phyloP scores from a whole-genome alignment of 2,329 filamentous ascomycete species.

The Exophiala spinifera region DNA sequence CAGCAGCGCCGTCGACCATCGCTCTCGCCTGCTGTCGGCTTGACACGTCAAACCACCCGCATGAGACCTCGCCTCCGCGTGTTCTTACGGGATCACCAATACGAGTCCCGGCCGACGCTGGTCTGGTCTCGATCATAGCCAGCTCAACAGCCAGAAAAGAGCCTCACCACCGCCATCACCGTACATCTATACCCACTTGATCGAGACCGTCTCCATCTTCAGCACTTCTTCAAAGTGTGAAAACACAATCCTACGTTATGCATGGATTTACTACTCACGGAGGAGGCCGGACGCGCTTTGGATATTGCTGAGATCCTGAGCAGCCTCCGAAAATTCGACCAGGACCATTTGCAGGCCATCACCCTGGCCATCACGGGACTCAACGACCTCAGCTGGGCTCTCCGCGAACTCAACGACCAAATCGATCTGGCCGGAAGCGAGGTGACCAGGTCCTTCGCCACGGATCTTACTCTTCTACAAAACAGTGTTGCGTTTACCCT shows the following conservation, averaged over 20 bases:
- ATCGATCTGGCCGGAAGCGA: slow-evolving; percentile 37
- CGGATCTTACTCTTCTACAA: slow-evolving; percentile 49
- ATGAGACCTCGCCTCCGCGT: slow-evolving; percentile 21
- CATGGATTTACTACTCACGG: slow-evolving; percentile 41
- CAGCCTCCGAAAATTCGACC: slow-evolving; percentile 50
- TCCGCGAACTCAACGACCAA: slow-evolving; percentile 48
- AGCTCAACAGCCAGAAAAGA: slow-evolving; percentile 9
- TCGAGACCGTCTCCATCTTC: background rate
- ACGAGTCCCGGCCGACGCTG: slow-evolving; percentile 8
- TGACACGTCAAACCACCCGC: slow-evolving; percentile 29
- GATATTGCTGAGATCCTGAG: slow-evolving; percentile 52
- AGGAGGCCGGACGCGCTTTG: slow-evolving; percentile 49
- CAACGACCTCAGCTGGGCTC: slow-evolving; percentile 51
- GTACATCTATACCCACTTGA: background rate
- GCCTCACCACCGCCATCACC: slow-evolving; percentile 8
- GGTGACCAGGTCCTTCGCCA: slow-evolving; percentile 38
- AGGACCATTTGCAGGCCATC: slow-evolving; percentile 52
- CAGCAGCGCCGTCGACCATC: slow-evolving; percentile 19
- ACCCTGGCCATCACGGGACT: slow-evolving; percentile 54
- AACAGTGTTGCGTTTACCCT: slow-evolving; percentile 52
- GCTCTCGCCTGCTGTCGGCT: slow-evolving; percentile 22
- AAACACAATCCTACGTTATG: slow-evolving; percentile 16
- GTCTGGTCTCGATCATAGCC: slow-evolving; percentile 2
- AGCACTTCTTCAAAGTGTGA: background rate
- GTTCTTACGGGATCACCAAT: slow-evolving; percentile 19